phyloP scores from a whole-genome alignment of 2,329 filamentous ascomycete genomes.

The Aulographum hederae region DNA sequence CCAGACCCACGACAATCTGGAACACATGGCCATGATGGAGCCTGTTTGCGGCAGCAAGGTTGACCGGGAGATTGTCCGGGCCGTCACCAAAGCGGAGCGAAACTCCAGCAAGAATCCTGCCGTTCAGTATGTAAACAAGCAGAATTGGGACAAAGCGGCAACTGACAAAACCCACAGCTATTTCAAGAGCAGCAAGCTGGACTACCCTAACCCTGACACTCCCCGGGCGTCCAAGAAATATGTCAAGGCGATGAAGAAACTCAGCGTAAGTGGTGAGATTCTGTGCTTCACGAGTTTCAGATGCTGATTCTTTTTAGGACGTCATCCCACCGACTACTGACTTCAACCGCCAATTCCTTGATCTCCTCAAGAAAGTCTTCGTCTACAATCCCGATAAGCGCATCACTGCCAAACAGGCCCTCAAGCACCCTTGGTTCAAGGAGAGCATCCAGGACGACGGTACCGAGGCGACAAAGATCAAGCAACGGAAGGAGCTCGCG shows the following conservation, averaged over 20 bases:
- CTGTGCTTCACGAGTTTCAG: background rate
- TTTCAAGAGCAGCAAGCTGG: constrained; percentile 36
- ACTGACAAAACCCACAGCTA: constrained; percentile 27
- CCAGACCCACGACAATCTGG: constrained; percentile 50
- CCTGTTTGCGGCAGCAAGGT: constrained; percentile 38
- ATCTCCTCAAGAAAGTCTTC: constrained; percentile 43
- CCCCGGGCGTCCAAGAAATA: constrained; percentile 46
- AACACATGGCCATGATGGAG: constrained; percentile 55
- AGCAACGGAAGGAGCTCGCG: background rate
- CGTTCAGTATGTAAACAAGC: constrained; percentile 28
- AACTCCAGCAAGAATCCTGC: constrained; percentile 32
- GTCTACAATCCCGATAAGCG: constrained; percentile 47
- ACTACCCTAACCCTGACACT: constrained; percentile 45
- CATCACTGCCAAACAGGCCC: constrained; percentile 44
- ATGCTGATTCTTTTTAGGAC: constrained; percentile 24
- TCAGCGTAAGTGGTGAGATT: constrained; percentile 27
- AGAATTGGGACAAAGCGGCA: background rate
- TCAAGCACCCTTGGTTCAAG: constrained; percentile 50
- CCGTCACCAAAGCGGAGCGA: constrained; percentile 30
- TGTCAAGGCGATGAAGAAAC: constrained; percentile 48
- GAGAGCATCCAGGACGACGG: constrained; percentile 46
- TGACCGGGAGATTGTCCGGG: constrained; percentile 34
- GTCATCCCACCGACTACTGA: constrained; percentile 40
- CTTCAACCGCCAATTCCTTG: constrained; percentile 46
- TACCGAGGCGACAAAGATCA: constrained; percentile 42